phyloP scores from a whole-genome alignment of 2,329 filamentous ascomycete species.

The Colletotrichum sp. region DNA sequence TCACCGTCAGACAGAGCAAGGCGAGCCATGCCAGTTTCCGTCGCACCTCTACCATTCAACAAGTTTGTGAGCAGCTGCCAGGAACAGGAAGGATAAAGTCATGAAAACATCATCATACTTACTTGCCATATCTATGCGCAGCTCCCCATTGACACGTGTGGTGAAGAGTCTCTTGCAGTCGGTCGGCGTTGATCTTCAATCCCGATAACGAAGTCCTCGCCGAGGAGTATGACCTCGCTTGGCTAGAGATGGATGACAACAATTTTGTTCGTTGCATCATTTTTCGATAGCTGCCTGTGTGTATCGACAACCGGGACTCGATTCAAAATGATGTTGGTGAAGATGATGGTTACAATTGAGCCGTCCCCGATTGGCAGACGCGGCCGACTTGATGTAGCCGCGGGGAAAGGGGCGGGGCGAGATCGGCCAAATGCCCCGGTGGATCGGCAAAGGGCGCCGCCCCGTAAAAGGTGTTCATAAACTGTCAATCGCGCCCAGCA shows the following conservation, averaged over 20 bases:
- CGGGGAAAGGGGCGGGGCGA: not conserved
- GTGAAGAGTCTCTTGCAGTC: constrained; percentile 34
- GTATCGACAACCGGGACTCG: rapidly evolving
- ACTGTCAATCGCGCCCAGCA: not conserved
- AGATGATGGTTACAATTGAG: not conserved
- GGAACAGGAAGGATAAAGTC: rapidly evolving
- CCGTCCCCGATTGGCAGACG: not conserved
- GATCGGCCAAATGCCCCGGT: not conserved
- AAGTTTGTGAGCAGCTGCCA: no score
- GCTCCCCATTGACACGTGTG: constrained; percentile 37
- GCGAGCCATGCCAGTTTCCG: constrained; percentile 77
- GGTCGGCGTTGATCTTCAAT: constrained; percentile 30
- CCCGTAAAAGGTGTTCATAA: not conserved
- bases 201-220: constrained; percentile 7
- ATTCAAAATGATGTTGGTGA: not conserved
- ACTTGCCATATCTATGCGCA: constrained; percentile 32
- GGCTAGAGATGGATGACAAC: not conserved
- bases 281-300: rapidly evolving
- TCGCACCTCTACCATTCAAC: constrained; percentile 17
- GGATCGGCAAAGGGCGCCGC: not conserved
- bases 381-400: not conserved
- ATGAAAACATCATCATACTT: constrained; percentile 9
- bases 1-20: constrained; percentile 75
- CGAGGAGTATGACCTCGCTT: not conserved
- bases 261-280: not conserved